Evolutionary conservation across 306 rosid species (phyloP), one percentile per base, ranked within the genome.

Genomic region (Prunus persica): DNA sequence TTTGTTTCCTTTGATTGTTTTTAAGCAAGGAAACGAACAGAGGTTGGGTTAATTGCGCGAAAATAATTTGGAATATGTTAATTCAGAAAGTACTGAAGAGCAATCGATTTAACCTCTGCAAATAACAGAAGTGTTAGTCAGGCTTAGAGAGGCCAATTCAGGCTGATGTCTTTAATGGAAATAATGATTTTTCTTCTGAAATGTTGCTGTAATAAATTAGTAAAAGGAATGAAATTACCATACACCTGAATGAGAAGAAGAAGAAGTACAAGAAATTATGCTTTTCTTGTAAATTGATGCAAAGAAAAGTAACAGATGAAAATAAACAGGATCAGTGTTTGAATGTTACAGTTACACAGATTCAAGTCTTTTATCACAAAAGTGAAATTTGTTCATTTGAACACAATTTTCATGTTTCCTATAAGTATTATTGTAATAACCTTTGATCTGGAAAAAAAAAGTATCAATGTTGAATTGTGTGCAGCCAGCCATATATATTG

Each of bases 401-500:
- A 32, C 15, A 57, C 30, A 72, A 38, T 34, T 72, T 56, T 3
- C 67, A 14, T 24, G 13, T 28, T 2, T 28, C 18, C 38, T 68
- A 8, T 13, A 68, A 24, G 38, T 24, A 12, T 3, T 3, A 51
- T n/a, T 69, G 74, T 49, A 9, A 28, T 13, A 9, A 6, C 9
- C 43, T 38, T 38, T 38, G 43, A 38, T 7, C 43, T 38, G 43
- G 43, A 38, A 7, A 6, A 6, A 38, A 38, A 38, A 38, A 7
- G 8, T 34, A 34, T 6, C 41, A 34, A 2, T 69, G 30, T 75
- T 73, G 62, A 69, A 76, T 54, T 67, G 30, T 74, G 41, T 69
- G 73, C 78, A 69, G 66, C 45, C 65, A 41, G 68, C 56, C 50
- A 73, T 61, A 49, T 79, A 71, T 77, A 73, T 75, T 88, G 61